Evolutionary conservation across 2,329 filamentous ascomycete genomes (phyloP), one percentile per base, ranked within the genome.

Genomic region (Simplicillium sp.): DNA sequence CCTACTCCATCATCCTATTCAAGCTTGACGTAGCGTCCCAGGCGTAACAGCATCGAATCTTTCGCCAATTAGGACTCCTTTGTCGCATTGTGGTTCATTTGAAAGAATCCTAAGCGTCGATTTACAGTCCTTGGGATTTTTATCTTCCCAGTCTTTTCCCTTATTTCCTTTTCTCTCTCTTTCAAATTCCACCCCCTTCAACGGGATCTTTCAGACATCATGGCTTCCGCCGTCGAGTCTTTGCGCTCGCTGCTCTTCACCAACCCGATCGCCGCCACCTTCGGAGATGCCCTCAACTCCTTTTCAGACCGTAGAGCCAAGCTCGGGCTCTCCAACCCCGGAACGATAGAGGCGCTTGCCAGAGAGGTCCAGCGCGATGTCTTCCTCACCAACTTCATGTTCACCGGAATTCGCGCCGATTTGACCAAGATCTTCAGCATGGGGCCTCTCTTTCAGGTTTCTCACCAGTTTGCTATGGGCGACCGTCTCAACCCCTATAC

Each of bases 341-440:
- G 92, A 55, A 89, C 85, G 39, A 82, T 96, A 51, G 92, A 98
- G 67, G 82, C 81, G 58, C 82, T 95, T 61, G 78, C 84, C 53
- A 82, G 84, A 61, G 92, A 98, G 71, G 88, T 96, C 48, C 84
- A 94, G 70, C 88, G 89, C 67, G 89, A 96, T 76, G 89, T 96
- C 54, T 83, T 97, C 61, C 80, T 96, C 57, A 92, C 84, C 68
- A 95, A 96, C 73, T 85, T 87, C 65, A 94, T 92, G 80, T 97
- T 98, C 73, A 85, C 87, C 35, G 92, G 92, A 56, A 77, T 98
- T 63, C 86, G 90, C 60, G 94, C 90, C 62, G 92, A 98, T 66
- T 73, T 97, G 61, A 96, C 88, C 61, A 97, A 96, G 75, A 82
- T 87, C 59, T 94, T 97, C 69, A 92, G 88, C 75, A 79, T 94